Conservation (phyloP, 2,329 filamentous ascomycete genomes). For the Shiraia bambusicola region DNA sequence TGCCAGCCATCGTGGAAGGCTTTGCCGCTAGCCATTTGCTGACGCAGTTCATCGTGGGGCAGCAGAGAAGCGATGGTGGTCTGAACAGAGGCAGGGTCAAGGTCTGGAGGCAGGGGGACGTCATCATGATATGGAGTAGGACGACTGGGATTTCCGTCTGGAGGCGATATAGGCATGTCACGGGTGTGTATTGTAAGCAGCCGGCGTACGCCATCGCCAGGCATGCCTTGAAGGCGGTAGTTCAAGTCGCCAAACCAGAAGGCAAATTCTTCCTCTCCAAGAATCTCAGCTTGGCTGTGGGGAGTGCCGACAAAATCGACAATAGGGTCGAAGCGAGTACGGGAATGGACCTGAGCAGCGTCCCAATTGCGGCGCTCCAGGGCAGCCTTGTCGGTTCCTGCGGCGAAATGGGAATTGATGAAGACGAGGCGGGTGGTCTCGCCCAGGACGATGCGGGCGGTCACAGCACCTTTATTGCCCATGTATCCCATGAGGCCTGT, state of each 20-base stretch:
- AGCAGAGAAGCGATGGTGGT: conserved; percentile 85
- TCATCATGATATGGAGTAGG: conserved; percentile 21
- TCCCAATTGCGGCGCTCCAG: conserved; percentile 91
- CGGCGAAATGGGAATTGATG: conserved; percentile 87
- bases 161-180: conserved; percentile 57
- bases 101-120: conserved; percentile 48
- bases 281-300: conserved; percentile 60
- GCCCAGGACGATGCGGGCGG: conserved; percentile 78
- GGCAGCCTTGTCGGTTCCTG: conserved; percentile 74
- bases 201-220: conserved; percentile 85
- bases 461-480: conserved; percentile 92
- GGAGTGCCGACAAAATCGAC: conserved; percentile 64
- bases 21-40: conserved; percentile 72
- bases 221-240: conserved; percentile 84
- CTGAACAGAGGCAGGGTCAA: conserved; percentile 83
- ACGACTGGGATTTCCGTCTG: too few species aligned
- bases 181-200: conserved; percentile 80
- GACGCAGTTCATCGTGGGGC: conserved; percentile 82
- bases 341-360: conserved; percentile 71
- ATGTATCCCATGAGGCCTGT: conserved; percentile 91
- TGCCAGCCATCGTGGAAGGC: conserved; percentile 89
- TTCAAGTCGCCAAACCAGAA: conserved; percentile 98
- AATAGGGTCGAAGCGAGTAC: conserved; percentile 77
- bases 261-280: conserved; percentile 88
- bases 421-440: conserved; percentile 89